Evolutionary conservation across 768 basidiomycete genomes (phyloP), one percentile per base, ranked within the genome.

Genomic region (Pisolithus orientalis): DNA sequence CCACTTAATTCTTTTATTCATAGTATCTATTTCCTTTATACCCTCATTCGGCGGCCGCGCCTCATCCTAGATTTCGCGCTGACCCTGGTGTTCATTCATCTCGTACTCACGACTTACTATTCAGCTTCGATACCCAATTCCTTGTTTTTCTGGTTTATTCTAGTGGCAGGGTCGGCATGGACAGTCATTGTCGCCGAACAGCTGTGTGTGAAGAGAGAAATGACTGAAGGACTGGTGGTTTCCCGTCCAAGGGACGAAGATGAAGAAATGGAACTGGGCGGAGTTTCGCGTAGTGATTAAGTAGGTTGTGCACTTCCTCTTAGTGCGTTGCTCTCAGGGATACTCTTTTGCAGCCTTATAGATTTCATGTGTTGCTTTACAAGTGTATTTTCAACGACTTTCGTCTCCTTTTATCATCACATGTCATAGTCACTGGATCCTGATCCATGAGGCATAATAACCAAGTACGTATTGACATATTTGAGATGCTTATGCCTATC

Each of bases 41-140:
- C 80, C 56, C 76, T 99, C 62, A 78, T 99, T 66, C 86, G 93
- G 44, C 80, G 91, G 44, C 96, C 96, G 37, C 90, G 95, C 21
- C 80, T 95, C 60, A 87, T 98, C 63, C 85, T 99, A 59, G 96
- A 99, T 72, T 96, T 96, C 70, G 78, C 91, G 8, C 67, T 95
- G 54, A 98, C 96, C 0, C 80, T 98, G 45, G 71, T 90, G 45
- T 90, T 95, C 77, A 90, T 85, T 65, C 96, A 99, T 68, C 73
- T 95, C 53, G 85, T 98, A 51, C 73, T 98, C 55, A 95, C 96
- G 50, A 94, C 91, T 37, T 97, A 97, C 71, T 81, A 81, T 62
- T 72, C 81, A 11, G 69, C 72, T 51, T 67, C 69, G 44, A 61
- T 87, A 63, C 96, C 96, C 6, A 90, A 90, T 0, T 94, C 92